These are phyloP conservation scores for Paraconiothyrium sp. DNA, from an alignment of 2,329 filamentous ascomycete genomes.

Conservation along the genomic window DNA sequence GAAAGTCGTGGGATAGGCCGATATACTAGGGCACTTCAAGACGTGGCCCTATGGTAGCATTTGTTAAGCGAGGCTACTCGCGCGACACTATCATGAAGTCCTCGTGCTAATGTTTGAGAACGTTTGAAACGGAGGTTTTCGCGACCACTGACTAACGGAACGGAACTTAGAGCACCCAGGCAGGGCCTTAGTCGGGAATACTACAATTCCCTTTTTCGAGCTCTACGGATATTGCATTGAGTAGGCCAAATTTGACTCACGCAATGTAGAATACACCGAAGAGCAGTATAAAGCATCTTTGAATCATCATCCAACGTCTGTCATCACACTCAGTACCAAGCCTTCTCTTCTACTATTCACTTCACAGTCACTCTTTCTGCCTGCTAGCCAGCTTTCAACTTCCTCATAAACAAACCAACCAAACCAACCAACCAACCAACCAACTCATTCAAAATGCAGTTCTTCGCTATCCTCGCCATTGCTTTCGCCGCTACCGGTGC, in stretches of 20 bases:
- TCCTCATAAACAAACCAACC: neutral
- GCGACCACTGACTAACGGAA: neutral
- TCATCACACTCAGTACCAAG: neutral
- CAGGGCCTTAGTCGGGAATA: neutral
- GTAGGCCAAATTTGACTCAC: neutral
- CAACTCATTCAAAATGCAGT: neutral
- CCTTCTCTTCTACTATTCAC: neutral
- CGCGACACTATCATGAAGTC: neutral
- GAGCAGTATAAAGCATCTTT: neutral
- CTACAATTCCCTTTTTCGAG: neutral
- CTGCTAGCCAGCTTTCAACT: neutral
- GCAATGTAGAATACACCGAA: neutral
- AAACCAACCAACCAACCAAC: neutral
- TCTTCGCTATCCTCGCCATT: neutral
- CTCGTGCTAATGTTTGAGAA: neutral
- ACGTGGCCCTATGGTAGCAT: neutral
- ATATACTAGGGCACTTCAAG: neutral
- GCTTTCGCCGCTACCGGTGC: neutral
- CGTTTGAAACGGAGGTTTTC: neutral
- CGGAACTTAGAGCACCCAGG: neutral
- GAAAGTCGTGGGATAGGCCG: neutral
- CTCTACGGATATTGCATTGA: neutral
- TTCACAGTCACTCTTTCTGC: conserved; percentile 4
- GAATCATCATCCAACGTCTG: neutral
- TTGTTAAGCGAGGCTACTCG: neutral